Percentiles rank a stretch among this genome's conserved stretches.
Conservation (phyloP, 305 asterid genomes). For the Rubia balearica region DNA sequence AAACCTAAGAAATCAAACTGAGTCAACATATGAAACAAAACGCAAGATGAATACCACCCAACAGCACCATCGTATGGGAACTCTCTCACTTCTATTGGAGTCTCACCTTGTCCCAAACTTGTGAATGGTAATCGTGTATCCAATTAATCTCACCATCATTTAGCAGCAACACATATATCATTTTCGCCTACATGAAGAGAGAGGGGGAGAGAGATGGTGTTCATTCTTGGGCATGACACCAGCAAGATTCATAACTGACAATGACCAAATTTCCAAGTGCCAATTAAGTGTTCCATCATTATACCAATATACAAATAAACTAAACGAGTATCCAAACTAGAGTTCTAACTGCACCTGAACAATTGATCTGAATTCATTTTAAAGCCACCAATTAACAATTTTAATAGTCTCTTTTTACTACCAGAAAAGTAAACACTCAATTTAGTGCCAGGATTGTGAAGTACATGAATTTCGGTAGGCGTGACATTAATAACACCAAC, state of each 20-base stretch:
- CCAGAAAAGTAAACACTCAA: background rate
- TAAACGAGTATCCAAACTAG: background rate
- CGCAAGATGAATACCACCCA: background rate
- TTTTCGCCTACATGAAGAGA: slow-evolving; percentile 44
- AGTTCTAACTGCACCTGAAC: background rate
- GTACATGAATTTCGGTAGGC: background rate
- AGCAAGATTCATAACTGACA: slow-evolving; percentile 4
- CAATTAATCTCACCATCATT: slow-evolving; percentile 65
- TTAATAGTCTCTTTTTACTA: background rate
- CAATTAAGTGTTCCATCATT: background rate
- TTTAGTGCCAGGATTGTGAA: background rate
- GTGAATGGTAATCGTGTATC: slow-evolving; percentile 81
- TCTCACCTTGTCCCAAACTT: slow-evolving; percentile 91
- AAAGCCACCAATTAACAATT: background rate
- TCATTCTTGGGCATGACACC: background rate
- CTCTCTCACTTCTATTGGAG: no score
- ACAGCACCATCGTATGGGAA: background rate
- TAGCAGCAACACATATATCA: slow-evolving; percentile 58
- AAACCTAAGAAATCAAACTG: slow-evolving; percentile 42
- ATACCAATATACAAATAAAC: background rate
- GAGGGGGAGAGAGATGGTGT: slow-evolving; percentile 1
- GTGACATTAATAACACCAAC: background rate
- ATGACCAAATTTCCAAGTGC: background rate
- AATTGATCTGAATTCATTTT: background rate
- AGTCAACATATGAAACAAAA: slow-evolving; percentile 6